phyloP scores from a whole-genome alignment of 495 filamentous ascomycete species.

The Penicilliopsis zonata region DNA sequence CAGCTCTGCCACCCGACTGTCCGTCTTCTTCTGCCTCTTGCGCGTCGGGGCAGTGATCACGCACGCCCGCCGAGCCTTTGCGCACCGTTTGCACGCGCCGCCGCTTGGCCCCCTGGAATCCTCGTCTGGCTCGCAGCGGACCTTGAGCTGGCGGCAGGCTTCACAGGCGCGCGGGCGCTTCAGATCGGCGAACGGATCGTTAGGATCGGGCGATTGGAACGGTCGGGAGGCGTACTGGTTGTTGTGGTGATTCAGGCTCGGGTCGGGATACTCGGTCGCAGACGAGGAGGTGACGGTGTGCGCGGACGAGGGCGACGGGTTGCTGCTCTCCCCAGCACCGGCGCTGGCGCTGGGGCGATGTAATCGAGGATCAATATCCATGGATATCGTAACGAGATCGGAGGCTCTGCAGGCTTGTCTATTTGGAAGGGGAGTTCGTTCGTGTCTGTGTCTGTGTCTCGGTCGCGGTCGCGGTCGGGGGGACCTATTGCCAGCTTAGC shows the following conservation, averaged over 20 bases:
- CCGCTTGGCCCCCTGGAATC: conserved; percentile 36
- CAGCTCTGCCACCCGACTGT: conserved; percentile 81
- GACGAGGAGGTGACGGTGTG: conserved; percentile 3
- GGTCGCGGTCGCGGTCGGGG: no score
- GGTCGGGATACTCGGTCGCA: conserved; percentile 18
- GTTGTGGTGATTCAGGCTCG: conserved; percentile 2
- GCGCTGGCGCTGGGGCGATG: conserved; percentile 7
- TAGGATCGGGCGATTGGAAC: conserved; percentile 13
- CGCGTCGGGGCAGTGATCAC: conserved; percentile 71
- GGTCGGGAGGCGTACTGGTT: not conserved
- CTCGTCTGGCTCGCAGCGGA: conserved; percentile 65
- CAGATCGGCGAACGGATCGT: conserved; percentile 38
- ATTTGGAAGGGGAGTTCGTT: no score
- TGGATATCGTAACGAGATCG: no score
- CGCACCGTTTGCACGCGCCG: conserved; percentile 71
- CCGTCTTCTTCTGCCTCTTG: conserved; percentile 89
- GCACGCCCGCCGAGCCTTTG: conserved; percentile 69
- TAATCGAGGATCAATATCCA: conserved; percentile 24
- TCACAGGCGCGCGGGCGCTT: conserved; percentile 89
- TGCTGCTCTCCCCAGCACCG: conserved; percentile 5
- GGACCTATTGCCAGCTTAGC: no score
- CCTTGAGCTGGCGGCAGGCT: conserved; percentile 80
- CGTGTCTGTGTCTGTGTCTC: no score
- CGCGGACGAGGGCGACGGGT: conserved; percentile 1
- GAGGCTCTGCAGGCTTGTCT: no score